Base-by-base conservation (phyloP, 2,329 filamentous ascomycete genomes). In the Aspergillus pseudoviridinutans region DNA sequence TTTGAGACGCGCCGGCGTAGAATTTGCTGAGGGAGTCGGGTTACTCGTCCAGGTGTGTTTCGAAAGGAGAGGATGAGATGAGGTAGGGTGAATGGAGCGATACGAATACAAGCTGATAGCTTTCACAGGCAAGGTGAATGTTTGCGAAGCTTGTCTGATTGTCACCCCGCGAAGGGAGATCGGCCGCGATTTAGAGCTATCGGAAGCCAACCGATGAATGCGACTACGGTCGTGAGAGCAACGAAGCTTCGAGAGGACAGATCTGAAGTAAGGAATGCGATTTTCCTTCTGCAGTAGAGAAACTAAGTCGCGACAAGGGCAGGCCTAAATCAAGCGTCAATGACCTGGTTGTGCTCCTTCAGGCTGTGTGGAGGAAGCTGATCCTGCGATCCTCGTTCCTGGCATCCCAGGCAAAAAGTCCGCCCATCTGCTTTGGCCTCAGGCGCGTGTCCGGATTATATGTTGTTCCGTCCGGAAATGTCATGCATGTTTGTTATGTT, bases 391-490 rank as follows among this genome's bases (percentile, higher is more conserved):
- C n/a, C 42, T 22, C 44, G 22, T 25, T 47, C 22, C 44, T 47
- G 44, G 44, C 58, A 55, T 64, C 61, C 57, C 59, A 63, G 56
- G 59, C 61, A 65, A 66, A 47, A 64, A 64, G 63, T 63, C 61
- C 62, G 59, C 60, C 58, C 60, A 54, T 35, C 58, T 54, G 29
- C 50, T 12, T 9, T 47, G 59, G 64, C 62, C 64, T 66, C 55
- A 66, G 64, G 62, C 62, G 61, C 58, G 61, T 64, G 25, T 25
- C 8, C 64, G 64, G 64, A 64, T 51, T 63, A 61, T 60, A 28
- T 10, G 14, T 60, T 29, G 32, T 32, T 51, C 60, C 58, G 55
- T 4, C 3, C 5, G 22, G 2, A 14, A 3, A 17, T 38, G 32
- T 17, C 32, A 38, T n/a, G 14, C 32, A 25, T 47, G 44, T 22